Evolutionary conservation across 2,329 filamentous ascomycete genomes (phyloP).

Genomic region (Cladosporium sp.): DNA sequence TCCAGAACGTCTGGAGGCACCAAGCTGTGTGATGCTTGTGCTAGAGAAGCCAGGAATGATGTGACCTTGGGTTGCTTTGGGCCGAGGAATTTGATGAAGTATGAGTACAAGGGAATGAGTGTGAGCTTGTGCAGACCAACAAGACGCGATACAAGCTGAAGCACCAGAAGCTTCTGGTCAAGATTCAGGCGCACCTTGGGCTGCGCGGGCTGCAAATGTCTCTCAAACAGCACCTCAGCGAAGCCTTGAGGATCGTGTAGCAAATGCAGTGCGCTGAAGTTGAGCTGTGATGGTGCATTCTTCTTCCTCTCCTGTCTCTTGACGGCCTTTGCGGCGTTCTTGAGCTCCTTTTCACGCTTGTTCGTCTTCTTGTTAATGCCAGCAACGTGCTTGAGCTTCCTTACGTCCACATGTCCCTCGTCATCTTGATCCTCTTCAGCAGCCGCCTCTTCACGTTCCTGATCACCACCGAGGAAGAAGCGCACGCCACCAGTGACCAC

Average conservation of each 20-base stretch:
- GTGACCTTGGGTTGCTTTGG: slow-evolving; percentile 87
- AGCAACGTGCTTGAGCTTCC: slow-evolving; percentile 75
- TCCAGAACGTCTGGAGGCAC: slow-evolving; percentile 91
- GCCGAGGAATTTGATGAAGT: slow-evolving; percentile 86
- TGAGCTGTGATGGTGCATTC: slow-evolving; percentile 77
- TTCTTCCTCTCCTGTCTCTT: slow-evolving; percentile 85
- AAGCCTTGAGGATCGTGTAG: slow-evolving; percentile 94
- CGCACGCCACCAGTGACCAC: slow-evolving; percentile 80
- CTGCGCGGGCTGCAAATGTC: slow-evolving; percentile 71
- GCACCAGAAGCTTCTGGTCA: slow-evolving; percentile 82
- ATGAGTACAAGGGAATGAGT: slow-evolving; percentile 87
- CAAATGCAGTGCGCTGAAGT: slow-evolving; percentile 93
- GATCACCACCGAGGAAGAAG: slow-evolving; percentile 94
- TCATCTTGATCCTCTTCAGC: slow-evolving; percentile 87
- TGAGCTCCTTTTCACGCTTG: slow-evolving; percentile 75
- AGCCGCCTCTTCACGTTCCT: slow-evolving; percentile 81
- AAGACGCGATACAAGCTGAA: slow-evolving; percentile 85
- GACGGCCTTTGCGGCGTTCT: slow-evolving; percentile 75
- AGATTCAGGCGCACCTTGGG: slow-evolving; percentile 78
- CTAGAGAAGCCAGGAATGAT: slow-evolving; percentile 85
- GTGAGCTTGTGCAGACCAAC: slow-evolving; percentile 91
- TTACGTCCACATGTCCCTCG: slow-evolving; percentile 69
- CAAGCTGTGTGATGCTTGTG: slow-evolving; percentile 84
- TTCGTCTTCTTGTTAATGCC: slow-evolving; percentile 96
- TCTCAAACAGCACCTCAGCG: slow-evolving; percentile 81